These are phyloP conservation scores for Tagetes erecta DNA, from an alignment of 129 eudicot genomes.

Conservation along the genomic window DNA sequence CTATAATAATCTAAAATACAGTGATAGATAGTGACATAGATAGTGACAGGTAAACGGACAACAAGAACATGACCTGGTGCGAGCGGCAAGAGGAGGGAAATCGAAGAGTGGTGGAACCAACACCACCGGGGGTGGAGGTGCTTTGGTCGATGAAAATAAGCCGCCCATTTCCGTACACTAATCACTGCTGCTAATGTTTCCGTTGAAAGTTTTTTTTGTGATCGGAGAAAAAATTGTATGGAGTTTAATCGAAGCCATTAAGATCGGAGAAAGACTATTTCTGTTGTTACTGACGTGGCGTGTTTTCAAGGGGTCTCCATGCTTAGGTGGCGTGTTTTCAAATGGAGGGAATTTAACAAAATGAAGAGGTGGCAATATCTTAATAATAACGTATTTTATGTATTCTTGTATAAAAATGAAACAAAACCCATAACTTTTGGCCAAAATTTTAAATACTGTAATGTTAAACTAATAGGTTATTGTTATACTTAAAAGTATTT, in stretches of 20 bases:
- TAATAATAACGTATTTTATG: too few species aligned
- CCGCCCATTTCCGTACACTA: slow-evolving; percentile 49
- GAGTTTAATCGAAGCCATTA: slow-evolving; percentile 31
- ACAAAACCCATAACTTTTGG: too few species aligned
- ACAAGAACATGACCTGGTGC: slow-evolving; percentile 54
- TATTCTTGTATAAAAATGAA: too few species aligned
- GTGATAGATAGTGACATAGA: too few species aligned
- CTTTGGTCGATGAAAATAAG: slow-evolving; percentile 39
- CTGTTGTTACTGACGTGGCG: slow-evolving; percentile 34
- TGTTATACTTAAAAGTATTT: too few species aligned
- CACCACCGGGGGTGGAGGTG: slow-evolving; percentile 85
- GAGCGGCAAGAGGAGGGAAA: slow-evolving; percentile 93
- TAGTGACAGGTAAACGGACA: too few species aligned
- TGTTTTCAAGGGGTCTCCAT: not conserved
- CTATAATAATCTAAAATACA: too few species aligned
- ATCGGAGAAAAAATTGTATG: not conserved
- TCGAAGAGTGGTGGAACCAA: slow-evolving; percentile 96
- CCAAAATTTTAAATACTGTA: too few species aligned
- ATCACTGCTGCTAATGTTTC: not conserved
- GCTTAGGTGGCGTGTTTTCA: slow-evolving; percentile 15
- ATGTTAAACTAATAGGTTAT: too few species aligned
- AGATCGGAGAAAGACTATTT: slow-evolving; percentile 28
- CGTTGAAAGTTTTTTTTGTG: not conserved
- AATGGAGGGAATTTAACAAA: not conserved
- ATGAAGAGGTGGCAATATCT: too few species aligned